These are phyloP conservation scores for Wickerhamiella australiensis DNA, from an alignment of 805 yeast genomes.

Conservation along the genomic window DNA sequence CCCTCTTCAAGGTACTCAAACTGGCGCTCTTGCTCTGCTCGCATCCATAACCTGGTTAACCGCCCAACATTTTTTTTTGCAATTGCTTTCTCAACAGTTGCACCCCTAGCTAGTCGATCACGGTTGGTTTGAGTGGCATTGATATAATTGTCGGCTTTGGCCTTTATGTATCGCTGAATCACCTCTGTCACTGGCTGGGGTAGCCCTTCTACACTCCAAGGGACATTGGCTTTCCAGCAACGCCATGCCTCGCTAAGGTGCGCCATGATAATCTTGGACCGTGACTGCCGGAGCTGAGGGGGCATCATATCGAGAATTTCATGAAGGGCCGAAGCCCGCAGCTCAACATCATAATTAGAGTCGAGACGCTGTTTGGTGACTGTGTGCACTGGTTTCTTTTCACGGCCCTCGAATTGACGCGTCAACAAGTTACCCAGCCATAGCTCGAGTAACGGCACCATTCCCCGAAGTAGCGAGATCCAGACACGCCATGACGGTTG, in stretches of 20 bases:
- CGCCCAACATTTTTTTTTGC: slow-evolving; percentile 90
- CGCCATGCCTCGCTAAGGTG: slow-evolving; percentile 98
- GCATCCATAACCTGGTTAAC: slow-evolving; percentile 82
- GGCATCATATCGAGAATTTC: slow-evolving; percentile 97
- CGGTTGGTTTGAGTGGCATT: slow-evolving; percentile 87
- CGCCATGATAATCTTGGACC: slow-evolving; percentile 76
- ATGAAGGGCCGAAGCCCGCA: slow-evolving; percentile 87
- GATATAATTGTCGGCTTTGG: slow-evolving; percentile 95
- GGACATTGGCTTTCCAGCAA: slow-evolving; percentile 98
- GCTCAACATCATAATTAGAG: slow-evolving; percentile 84
- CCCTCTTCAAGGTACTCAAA: slow-evolving; percentile 68
- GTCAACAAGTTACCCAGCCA: slow-evolving; percentile 89
- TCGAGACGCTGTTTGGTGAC: slow-evolving; percentile 93
- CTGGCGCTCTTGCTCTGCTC: slow-evolving; percentile 84
- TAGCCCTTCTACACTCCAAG: slow-evolving; percentile 95
- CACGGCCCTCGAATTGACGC: slow-evolving; percentile 92
- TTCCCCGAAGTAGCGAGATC: slow-evolving; percentile 85
- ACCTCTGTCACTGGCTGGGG: slow-evolving; percentile 83
- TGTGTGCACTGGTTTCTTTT: slow-evolving; percentile 80
- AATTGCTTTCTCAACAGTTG: slow-evolving; percentile 84
- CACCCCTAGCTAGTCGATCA: slow-evolving; percentile 79
- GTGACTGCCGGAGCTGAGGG: slow-evolving; percentile 77
- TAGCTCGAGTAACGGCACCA: slow-evolving; percentile 78
- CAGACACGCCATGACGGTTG: slow-evolving; percentile 98
- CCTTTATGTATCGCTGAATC: slow-evolving; percentile 78